Percentiles rank a stretch among this genome's conserved stretches.
phyloP scores from a whole-genome alignment of 495 filamentous ascomycete species.

The Aspergillus coremiiformis region DNA sequence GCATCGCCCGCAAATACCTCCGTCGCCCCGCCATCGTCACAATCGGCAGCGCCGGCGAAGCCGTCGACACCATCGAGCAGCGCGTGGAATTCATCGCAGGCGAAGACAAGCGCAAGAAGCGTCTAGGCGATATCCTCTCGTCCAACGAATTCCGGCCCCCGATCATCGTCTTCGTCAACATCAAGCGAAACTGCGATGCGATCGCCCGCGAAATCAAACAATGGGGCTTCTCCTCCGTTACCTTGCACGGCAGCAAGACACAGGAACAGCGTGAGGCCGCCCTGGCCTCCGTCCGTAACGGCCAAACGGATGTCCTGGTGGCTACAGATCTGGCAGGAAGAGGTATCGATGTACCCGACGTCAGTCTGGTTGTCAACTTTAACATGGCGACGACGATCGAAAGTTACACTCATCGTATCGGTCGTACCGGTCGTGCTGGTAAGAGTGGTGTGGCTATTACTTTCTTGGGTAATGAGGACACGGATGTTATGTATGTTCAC shows the following conservation, averaged over 20 bases:
- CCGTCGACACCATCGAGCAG: constrained; percentile 98
- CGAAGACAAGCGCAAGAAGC: constrained; percentile 97
- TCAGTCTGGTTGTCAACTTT: constrained; percentile 94
- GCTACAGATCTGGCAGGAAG: constrained; percentile 93
- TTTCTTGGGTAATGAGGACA: constrained; percentile 89
- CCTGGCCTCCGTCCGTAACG: constrained; percentile 74
- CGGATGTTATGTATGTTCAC: constrained; percentile 82
- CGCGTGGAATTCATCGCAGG: constrained; percentile 87
- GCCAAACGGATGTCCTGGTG: constrained; percentile 79
- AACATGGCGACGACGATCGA: constrained; percentile 96
- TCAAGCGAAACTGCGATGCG: constrained; percentile 98
- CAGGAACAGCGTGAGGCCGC: constrained; percentile 97
- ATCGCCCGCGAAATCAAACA: constrained; percentile 92
- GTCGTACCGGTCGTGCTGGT: constrained; percentile 93
- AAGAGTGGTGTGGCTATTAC: constrained; percentile 97
- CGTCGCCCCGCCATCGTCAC: constrained; percentile 90
- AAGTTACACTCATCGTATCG: constrained; percentile 95
- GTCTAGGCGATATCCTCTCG: constrained; percentile 80
- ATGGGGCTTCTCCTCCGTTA: constrained; percentile 86
- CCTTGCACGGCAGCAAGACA: constrained; percentile 89
- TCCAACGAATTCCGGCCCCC: constrained; percentile 83
- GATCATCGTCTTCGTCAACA: constrained; percentile 99
- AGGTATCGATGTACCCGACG: constrained; percentile 97
- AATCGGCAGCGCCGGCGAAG: constrained; percentile 90
- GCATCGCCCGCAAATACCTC: constrained; percentile 93